A percentile compares a stretch with the other conserved stretches of the same genome.
These are phyloP conservation scores for Cyanophora paradoxa DNA, from an alignment of 78 protist genomes.

Conservation along the genomic window DNA sequence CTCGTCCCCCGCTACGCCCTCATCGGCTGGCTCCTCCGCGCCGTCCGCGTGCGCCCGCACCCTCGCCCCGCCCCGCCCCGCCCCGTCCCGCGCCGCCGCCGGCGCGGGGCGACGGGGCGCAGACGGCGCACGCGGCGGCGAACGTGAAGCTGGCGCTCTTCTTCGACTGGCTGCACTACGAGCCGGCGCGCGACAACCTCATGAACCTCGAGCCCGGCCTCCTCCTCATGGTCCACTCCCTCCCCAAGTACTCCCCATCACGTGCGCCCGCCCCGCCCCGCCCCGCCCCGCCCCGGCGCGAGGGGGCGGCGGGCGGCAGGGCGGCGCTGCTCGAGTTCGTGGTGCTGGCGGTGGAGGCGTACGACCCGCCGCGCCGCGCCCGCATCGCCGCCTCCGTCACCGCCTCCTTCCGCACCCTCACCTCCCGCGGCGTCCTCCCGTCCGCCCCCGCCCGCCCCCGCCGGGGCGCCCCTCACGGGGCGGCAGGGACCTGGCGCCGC, in stretches of 20 bases:
- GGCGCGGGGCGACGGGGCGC: constrained; percentile 16
- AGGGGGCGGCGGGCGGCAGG: too few relatives aligned
- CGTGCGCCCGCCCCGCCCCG: too few relatives aligned
- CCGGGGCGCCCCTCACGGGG: too few relatives aligned
- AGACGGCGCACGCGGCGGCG: too few relatives aligned
- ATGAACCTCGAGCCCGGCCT: constrained; percentile 68
- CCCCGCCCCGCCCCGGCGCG: too few relatives aligned
- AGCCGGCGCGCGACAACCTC: constrained; percentile 38
- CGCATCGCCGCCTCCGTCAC: background rate
- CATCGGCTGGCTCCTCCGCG: constrained; percentile 57
- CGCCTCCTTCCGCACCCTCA: too few relatives aligned
- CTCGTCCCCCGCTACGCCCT: constrained; percentile 67
- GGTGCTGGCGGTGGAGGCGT: constrained; percentile 24
- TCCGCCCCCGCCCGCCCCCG: too few relatives aligned
- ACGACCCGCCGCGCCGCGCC: constrained; percentile 13
- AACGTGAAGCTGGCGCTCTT: constrained; percentile 41
- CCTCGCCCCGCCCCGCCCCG: too few relatives aligned
- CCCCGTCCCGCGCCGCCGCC: background rate
- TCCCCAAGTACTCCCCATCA: constrained; percentile 50
- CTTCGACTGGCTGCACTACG: constrained; percentile 54
- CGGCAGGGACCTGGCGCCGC: too few relatives aligned
- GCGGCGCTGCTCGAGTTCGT: constrained; percentile 46
- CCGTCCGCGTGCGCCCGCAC: constrained; percentile 8
- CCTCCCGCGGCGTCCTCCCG: too few relatives aligned
- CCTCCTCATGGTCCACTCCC: constrained; percentile 50